phyloP scores from a whole-genome alignment of 164 flowering plant genomes.

The Nymphaea thermarum region DNA sequence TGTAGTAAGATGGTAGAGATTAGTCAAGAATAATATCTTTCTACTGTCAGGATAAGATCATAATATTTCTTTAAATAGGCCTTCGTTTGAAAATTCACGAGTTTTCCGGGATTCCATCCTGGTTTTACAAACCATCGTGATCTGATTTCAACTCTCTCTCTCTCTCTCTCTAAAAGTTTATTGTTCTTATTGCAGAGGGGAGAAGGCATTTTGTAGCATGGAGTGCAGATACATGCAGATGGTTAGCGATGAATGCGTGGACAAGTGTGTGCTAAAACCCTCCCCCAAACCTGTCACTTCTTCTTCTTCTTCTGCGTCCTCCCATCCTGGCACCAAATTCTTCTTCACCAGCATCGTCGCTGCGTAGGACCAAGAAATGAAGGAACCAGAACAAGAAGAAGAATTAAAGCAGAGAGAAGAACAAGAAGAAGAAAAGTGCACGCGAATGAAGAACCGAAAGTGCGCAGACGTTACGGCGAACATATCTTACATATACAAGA shows the following conservation, averaged over 20 bases:
- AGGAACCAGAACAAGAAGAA: not conserved
- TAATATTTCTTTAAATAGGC: no score
- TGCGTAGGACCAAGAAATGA: slow-evolving; percentile 13
- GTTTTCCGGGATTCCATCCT: no score
- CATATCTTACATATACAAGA: not conserved
- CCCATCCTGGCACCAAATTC: slow-evolving; percentile 26
- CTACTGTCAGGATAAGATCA: no score
- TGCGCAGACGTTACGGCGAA: no score
- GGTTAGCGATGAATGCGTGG: slow-evolving; percentile 49
- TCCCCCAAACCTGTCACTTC: slow-evolving; percentile 25
- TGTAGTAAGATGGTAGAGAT: no score
- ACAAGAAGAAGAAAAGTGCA: not conserved
- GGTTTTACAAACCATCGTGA: no score
- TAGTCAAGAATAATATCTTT: no score
- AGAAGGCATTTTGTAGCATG: slow-evolving; percentile 70
- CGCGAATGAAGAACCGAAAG: not conserved
- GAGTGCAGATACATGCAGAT: slow-evolving; percentile 70
- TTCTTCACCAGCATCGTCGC: slow-evolving; percentile 54
- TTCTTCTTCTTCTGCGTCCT: slow-evolving; percentile 28
- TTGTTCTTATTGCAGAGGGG: slow-evolving; percentile 40
- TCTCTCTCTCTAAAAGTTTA: not conserved
- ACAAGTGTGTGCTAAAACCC: slow-evolving; percentile 47
- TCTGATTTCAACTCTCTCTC: not conserved
- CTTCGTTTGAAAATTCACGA: no score
- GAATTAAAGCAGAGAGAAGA: not conserved